Evolutionary conservation across 1,284 basidiomycete genomes (phyloP).

Genomic region (Marasmius sp.): DNA sequence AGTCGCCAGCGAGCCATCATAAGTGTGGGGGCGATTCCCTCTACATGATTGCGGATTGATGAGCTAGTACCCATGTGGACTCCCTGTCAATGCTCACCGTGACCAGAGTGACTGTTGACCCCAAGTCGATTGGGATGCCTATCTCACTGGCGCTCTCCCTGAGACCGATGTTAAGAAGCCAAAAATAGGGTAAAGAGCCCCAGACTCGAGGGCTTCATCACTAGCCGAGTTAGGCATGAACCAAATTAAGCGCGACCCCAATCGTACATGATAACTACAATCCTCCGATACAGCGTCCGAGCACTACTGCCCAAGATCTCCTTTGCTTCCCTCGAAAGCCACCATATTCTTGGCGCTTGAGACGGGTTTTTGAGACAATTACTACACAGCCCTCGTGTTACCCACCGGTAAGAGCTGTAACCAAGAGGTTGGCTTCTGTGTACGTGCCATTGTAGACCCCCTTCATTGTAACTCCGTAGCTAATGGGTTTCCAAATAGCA

Average conservation of each 20-base stretch:
- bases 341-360: background rate
- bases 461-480: background rate
- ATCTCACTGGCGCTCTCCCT: too few relatives aligned
- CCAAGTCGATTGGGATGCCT: too few relatives aligned
- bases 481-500: background rate
- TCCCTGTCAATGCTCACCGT: too few relatives aligned
- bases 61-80: too few relatives aligned
- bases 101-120: too few relatives aligned
- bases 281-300: background rate
- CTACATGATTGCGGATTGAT: too few relatives aligned
- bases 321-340: background rate
- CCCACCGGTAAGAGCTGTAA: background rate
- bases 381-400: background rate
- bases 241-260: background rate
- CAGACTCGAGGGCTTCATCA: too few relatives aligned
- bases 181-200: too few relatives aligned
- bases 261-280: background rate
- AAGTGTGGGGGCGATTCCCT: too few relatives aligned
- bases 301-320: background rate
- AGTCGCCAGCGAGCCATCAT: too few relatives aligned
- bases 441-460: background rate
- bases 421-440: background rate
- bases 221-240: too few relatives aligned
- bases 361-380: background rate
- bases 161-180: too few relatives aligned